Base-by-base conservation (phyloP, 2,329 filamentous ascomycete genomes). In the Tolypocladium endophyticum region DNA sequence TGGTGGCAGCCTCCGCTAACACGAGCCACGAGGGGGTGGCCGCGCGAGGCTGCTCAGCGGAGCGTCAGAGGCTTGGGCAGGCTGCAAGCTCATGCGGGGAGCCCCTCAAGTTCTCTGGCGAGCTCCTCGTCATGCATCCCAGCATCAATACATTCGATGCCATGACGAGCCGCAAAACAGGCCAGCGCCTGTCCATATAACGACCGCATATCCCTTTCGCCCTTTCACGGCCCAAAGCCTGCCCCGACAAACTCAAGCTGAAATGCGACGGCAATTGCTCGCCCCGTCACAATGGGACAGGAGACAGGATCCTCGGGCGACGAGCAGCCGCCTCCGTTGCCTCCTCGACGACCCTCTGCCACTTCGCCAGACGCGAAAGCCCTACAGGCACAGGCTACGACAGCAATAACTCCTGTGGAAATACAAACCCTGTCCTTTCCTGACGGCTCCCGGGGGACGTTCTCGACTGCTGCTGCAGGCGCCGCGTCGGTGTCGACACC, bases 381-480 rank as follows among this genome's bases (percentile, higher is more conserved):
- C 72, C 68, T 78, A 59, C 79, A 77, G 63, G 86, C 88, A 1
- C 86, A 85, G 61, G 85, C 93, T 55, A 97, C 92, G 4, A 97
- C 92, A 0, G 92, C 92, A 12, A 70, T 97, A 18, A 93, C 91
- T 0, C 82, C 90, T 20, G 81, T 92, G 62, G 92, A 93, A 65
- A 87, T 92, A 59, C 88, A 90, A 66, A 90, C 88, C 0, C 80
- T 92, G 56, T 86, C 86, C 1, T 87, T 89, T 63, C 85, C 85
- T 14, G 89, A 90, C 70, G 85, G 84, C 61, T 83, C 84, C 25
- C 80, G 84, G 61, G 86, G 88, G 43, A 87, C 83, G 1, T 87
- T 88, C 67, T 73, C 80, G 56, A 77, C 71, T 28, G 70, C 70
- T 18, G 73, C 71, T 28, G 70, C 70, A 20, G 73, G 66, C 43